Conservation (phyloP, 805 yeast species). For the Lachancea mirantina region DNA sequence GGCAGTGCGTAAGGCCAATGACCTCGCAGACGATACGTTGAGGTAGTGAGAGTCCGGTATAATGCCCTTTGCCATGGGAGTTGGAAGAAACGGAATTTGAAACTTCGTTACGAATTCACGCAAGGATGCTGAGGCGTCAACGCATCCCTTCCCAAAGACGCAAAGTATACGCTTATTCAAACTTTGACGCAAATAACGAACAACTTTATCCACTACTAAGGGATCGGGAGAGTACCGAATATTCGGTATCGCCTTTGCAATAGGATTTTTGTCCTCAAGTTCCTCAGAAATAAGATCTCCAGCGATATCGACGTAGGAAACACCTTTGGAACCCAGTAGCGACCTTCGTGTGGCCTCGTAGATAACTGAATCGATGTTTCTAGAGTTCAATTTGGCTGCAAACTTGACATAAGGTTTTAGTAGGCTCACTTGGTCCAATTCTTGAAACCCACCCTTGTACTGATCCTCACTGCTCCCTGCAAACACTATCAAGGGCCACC, state of each 20-base stretch:
- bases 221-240: constrained; percentile 15
- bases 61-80: constrained; percentile 77
- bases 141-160: constrained; percentile 62
- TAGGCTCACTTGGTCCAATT: constrained; percentile 54
- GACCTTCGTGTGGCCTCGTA: constrained; percentile 21
- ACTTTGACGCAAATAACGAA: constrained; percentile 23
- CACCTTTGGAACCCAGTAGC: constrained; percentile 47
- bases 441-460: constrained; percentile 63
- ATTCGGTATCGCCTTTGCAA: constrained; percentile 6
- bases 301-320: constrained; percentile 58
- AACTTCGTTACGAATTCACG: constrained; percentile 37
- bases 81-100: constrained; percentile 53
- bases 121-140: constrained; percentile 37
- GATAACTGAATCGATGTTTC: constrained; percentile 14
- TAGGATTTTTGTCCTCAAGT: constrained; percentile 5
- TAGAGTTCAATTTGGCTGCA: constrained; percentile 31
- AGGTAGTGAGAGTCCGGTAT: constrained; percentile 41
- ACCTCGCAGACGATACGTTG: constrained; percentile 58
- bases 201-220: constrained; percentile 26
- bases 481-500: constrained; percentile 58
- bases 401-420: constrained; percentile 45
- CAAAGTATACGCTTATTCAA: constrained; percentile 45
- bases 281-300: constrained; percentile 45
- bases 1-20: constrained; percentile 48
- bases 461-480: constrained; percentile 52